Percentiles rank a stretch among this genome's conserved stretches.
Evolutionary conservation across 2,329 filamentous ascomycete species (phyloP).

Genomic region (Curvularia eragrostidis): DNA sequence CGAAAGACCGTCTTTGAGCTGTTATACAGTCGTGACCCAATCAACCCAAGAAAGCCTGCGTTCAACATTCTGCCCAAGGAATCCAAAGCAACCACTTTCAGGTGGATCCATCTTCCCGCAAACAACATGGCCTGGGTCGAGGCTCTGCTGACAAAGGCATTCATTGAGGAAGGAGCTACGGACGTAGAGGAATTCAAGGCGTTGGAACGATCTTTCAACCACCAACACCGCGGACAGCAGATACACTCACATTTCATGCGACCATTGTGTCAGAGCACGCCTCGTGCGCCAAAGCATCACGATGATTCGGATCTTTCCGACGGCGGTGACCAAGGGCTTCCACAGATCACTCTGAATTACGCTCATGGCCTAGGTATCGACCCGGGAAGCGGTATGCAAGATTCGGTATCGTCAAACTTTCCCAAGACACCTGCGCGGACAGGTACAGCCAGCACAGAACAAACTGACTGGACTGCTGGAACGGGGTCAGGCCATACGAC

Average conservation of each 20-base stretch:
- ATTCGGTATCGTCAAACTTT: constrained; percentile 23
- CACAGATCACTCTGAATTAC: constrained; percentile 39
- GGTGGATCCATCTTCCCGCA: constrained; percentile 56
- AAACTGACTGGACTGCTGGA: constrained; percentile 41
- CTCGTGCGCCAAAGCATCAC: constrained; percentile 37
- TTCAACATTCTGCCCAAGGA: constrained; percentile 49
- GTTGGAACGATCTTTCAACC: constrained; percentile 66
- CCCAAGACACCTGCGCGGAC: constrained; percentile 37
- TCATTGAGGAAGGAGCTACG: constrained; percentile 67
- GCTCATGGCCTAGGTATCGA: constrained; percentile 38
- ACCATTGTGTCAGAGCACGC: constrained; percentile 61
- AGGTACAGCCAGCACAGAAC: constrained; percentile 42
- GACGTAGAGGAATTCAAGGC: constrained; percentile 70
- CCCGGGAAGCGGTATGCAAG: constrained; percentile 28
- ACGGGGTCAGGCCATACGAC: constrained; percentile 30
- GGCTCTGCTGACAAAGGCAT: constrained; percentile 67
- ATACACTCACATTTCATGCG: constrained; percentile 69
- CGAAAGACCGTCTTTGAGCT: constrained; percentile 45
- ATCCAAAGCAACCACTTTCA: constrained; percentile 51
- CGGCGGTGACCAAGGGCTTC: constrained; percentile 36
- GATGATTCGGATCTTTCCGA: constrained; percentile 48
- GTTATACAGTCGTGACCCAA: constrained; percentile 43
- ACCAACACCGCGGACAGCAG: constrained; percentile 65
- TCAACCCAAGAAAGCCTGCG: constrained; percentile 45
- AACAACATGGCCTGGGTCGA: constrained; percentile 68